Percentiles rank a stretch among this genome's conserved stretches.
These are phyloP conservation scores for Fusarium sublunatum DNA, from an alignment of 2,329 filamentous ascomycete genomes.

Conservation along the genomic window DNA sequence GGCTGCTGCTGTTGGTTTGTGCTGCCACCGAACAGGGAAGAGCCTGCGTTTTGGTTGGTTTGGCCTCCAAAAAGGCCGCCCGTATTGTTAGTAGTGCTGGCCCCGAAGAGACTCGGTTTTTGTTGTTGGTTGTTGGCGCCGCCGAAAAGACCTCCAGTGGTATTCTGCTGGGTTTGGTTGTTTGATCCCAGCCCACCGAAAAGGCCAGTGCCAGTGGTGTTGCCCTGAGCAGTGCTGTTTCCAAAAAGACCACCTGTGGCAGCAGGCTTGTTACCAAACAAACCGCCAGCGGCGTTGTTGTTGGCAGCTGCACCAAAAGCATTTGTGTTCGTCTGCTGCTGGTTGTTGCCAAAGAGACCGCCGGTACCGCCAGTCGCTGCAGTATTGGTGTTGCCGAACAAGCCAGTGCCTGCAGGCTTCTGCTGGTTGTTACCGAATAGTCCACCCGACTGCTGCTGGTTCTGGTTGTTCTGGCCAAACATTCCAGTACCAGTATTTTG, in stretches of 20 bases:
- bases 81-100: conserved; percentile 57
- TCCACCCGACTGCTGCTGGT: conserved; percentile 52
- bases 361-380: conserved; percentile 34
- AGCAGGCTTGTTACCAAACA: conserved; percentile 55
- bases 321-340: conserved; percentile 44
- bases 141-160: conserved; percentile 64
- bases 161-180: conserved; percentile 53
- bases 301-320: conserved; percentile 53
- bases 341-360: conserved; percentile 59
- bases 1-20: conserved; percentile 63
- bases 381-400: conserved; percentile 43
- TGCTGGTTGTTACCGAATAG: conserved; percentile 61
- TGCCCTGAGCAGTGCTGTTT: conserved; percentile 49
- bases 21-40: conserved; percentile 59
- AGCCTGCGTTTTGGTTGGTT: conserved; percentile 58
- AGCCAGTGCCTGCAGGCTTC: conserved; percentile 51
- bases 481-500: conserved; percentile 44
- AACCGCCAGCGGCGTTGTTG: conserved; percentile 48
- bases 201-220: conserved; percentile 55
- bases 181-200: conserved; percentile 56
- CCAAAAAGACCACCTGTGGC: conserved; percentile 57
- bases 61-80: conserved; percentile 66
- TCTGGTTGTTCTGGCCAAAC: conserved; percentile 53
- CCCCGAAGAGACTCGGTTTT: conserved; percentile 64
- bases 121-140: conserved; percentile 52